Percentiles rank a stretch among this genome's conserved stretches.
These are phyloP conservation scores for Pichia sp. DNA, from an alignment of 1,139 yeast genomes.

Conservation along the genomic window DNA sequence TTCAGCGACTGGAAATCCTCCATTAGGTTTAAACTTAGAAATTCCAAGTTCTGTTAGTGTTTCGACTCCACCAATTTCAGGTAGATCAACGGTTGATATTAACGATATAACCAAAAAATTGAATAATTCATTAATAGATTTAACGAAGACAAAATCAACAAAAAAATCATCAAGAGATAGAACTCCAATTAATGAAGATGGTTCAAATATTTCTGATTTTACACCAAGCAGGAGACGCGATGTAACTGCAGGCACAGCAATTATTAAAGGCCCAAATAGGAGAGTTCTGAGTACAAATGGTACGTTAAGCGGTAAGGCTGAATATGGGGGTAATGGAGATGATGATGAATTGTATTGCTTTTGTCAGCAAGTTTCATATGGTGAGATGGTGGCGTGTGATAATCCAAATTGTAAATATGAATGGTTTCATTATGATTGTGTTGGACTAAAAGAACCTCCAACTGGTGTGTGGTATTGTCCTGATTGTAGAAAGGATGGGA, in stretches of 20 bases:
- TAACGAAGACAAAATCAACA: constrained; percentile 1
- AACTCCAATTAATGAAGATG: constrained; percentile 11
- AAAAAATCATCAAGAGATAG: constrained; percentile 10
- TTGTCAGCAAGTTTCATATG: constrained; percentile 81
- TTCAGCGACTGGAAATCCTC: background rate
- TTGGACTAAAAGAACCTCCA: constrained; percentile 64
- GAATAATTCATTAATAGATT: constrained; percentile 7
- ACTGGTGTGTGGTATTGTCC: constrained; percentile 63
- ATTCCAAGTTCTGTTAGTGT: background rate
- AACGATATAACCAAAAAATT: constrained; percentile 5
- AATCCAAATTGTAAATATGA: constrained; percentile 73
- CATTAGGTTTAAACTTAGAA: background rate
- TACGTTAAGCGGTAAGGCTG: constrained; percentile 1
- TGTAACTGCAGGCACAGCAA: constrained; percentile 14
- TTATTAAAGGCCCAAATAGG: constrained; percentile 12
- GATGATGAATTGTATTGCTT: constrained; percentile 72
- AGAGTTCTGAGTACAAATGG: constrained; percentile 39
- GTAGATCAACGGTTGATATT: background rate
- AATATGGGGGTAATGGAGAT: constrained; percentile 11
- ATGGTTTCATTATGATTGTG: constrained; percentile 82
- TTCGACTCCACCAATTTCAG: background rate
- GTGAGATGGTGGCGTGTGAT: constrained; percentile 92
- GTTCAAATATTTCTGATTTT: constrained; percentile 1
- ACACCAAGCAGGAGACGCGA: constrained; percentile 13
- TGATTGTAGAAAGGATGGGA: constrained; percentile 37